Evolutionary conservation across 805 yeast species (phyloP), one percentile per base, ranked within the genome.

Genomic region (Candida ascalaphidarum): DNA sequence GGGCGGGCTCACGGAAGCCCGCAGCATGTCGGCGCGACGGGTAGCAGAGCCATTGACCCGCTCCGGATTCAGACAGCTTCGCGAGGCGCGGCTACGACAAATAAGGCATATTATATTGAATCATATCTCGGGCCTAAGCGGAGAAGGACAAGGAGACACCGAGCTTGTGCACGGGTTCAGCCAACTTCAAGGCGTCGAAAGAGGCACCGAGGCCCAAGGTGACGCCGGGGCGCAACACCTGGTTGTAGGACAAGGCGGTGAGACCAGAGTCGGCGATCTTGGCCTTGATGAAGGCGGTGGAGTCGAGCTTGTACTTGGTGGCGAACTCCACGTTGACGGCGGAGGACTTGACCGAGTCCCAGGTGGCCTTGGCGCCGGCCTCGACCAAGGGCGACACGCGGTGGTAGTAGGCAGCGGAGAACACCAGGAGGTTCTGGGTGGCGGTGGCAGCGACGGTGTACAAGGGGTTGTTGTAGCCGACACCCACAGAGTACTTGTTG

Each of bases 301-400:
- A 58, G 71, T 92, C 98, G 56, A 94, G 77, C 46, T 70, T 66
- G 77, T 89, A 89, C 76, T 85, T 89, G 61, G 96, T 77, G 49
- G 96, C 97, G 43, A 88, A 81, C 74, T 92, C 98, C 51, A 92
- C 77, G 52, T 81, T 84, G 49, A 88, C 96, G 53, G 76, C 79
- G 59, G 79, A 71, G 47, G 74, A 66, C 58, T 82, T 72, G 44
- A 86, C 74, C 40, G 95, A 77, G 69, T 86, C 95, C 77, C 89
- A 84, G 44, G 92, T 78, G 51, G 96, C 95, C 74, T 83, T 88
- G 53, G 96, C 95, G 70, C 96, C 98, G 50, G 86, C 95, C 75
- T 92, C 96, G 48, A 89, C 84, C 48, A 68, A 63, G 43, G 94
- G 83, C 48, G 86, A 75, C 40, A 92, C 94, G 65, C 75, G 81